These are phyloP conservation scores for Scedosporium aurantiacum DNA, from an alignment of 2,329 filamentous ascomycete species.

Conservation along the genomic window DNA sequence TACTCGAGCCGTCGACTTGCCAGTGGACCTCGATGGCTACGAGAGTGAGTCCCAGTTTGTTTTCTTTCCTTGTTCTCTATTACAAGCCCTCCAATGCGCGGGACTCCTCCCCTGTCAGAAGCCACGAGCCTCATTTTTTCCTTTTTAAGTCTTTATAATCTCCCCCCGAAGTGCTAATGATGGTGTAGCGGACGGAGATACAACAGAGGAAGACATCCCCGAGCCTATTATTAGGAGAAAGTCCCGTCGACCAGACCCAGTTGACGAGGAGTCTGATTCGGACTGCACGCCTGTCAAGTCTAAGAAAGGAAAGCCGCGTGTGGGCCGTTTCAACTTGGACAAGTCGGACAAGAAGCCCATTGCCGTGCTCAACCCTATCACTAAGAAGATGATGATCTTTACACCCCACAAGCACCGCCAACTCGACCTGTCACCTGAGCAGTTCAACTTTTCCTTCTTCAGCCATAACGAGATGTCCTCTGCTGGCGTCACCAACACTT, in stretches of 20 bases:
- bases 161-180: not conserved
- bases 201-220: slow-evolving; percentile 48
- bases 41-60: slow-evolving; percentile 38
- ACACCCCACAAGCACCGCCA: slow-evolving; percentile 39
- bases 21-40: slow-evolving; percentile 42
- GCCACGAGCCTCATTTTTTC: not conserved
- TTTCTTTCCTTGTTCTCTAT: not conserved
- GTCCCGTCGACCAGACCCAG: slow-evolving; percentile 24
- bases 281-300: slow-evolving; percentile 32
- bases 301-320: slow-evolving; percentile 39
- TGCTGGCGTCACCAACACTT: slow-evolving; percentile 27
- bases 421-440: slow-evolving; percentile 43
- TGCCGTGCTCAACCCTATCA: slow-evolving; percentile 44
- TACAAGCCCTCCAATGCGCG: not conserved
- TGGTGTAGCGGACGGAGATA: slow-evolving; percentile 45
- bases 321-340: slow-evolving; percentile 44
- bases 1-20: slow-evolving; percentile 21
- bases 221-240: slow-evolving; percentile 38
- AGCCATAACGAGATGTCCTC: slow-evolving; percentile 20
- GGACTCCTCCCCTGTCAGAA: not conserved
- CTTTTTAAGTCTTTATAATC: not conserved
- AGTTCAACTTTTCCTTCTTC: slow-evolving; percentile 49
- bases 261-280: slow-evolving; percentile 35
- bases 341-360: slow-evolving; percentile 45
- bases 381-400: slow-evolving; percentile 53